phyloP scores from a whole-genome alignment of 164 flowering plant genomes.

The Umbellularia californica region DNA sequence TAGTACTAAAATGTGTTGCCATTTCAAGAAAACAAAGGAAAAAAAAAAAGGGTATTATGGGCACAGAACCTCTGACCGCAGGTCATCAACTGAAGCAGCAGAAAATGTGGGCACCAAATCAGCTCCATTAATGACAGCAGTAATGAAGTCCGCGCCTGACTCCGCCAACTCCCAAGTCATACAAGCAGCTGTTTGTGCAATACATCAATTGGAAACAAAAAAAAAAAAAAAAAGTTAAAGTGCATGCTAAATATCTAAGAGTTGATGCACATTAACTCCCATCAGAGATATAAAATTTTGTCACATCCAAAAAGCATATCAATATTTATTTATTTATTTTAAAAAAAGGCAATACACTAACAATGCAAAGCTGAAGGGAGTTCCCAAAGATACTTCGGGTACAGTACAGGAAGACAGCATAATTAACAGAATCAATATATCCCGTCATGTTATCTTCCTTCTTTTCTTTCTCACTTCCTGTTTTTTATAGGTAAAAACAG shows the following conservation, averaged over 20 bases:
- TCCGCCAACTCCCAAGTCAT: slow-evolving; percentile 99
- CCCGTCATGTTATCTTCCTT: too few relatives aligned
- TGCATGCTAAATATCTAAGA: not conserved
- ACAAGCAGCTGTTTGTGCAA: slow-evolving; percentile 72
- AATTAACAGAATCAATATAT: too few relatives aligned
- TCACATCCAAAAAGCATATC: too few relatives aligned
- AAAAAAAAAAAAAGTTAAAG: not conserved
- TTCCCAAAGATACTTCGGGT: not conserved
- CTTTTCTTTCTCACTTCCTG: too few relatives aligned
- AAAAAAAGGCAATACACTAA: too few relatives aligned
- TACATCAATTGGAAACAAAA: slow-evolving; percentile 7
- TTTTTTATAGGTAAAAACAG: too few relatives aligned
- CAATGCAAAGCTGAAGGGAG: not conserved
- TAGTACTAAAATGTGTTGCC: too few relatives aligned
- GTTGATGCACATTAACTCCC: not conserved
- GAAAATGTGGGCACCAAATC: slow-evolving; percentile 96
- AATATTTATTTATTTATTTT: too few relatives aligned
- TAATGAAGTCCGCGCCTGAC: slow-evolving; percentile 71
- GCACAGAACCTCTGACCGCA: slow-evolving; percentile 84
- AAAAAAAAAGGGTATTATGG: too few relatives aligned
- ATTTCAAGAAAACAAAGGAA: too few relatives aligned
- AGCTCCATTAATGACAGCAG: slow-evolving; percentile 90
- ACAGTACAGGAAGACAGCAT: not conserved
- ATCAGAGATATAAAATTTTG: too few relatives aligned
- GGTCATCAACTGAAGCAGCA: slow-evolving; percentile 93